Percentiles rank a stretch among this genome's conserved stretches.
These are phyloP conservation scores for Ganoderma boninense DNA, from an alignment of 1,284 basidiomycete genomes.

Conservation along the genomic window DNA sequence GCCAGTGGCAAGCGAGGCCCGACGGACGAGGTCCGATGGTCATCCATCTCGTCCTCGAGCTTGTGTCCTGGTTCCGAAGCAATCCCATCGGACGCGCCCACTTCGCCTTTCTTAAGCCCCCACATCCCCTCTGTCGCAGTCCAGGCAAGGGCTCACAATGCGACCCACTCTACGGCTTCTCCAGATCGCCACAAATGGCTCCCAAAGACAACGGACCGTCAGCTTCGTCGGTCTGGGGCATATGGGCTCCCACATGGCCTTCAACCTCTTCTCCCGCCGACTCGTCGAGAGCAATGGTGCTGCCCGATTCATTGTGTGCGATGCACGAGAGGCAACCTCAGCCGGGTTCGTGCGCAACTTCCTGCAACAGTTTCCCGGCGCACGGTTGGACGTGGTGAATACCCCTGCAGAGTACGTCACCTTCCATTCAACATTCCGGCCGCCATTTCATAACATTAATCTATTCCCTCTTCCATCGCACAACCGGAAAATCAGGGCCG, in stretches of 20 bases:
- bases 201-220: slow-evolving; percentile 58
- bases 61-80: not conserved
- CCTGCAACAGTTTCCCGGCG: slow-evolving; percentile 60
- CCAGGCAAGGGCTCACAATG: slow-evolving; percentile 25
- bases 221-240: slow-evolving; percentile 84
- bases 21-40: not conserved
- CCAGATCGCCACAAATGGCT: slow-evolving; percentile 31
- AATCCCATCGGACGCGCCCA: not conserved
- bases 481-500: slow-evolving; percentile 53
- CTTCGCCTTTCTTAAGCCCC: not conserved
- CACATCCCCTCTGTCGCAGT: not conserved
- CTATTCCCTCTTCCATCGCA: slow-evolving; percentile 21
- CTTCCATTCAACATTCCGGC: not conserved
- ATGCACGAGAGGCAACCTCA: slow-evolving; percentile 71
- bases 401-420: slow-evolving; percentile 74
- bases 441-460: not conserved
- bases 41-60: not conserved
- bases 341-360: slow-evolving; percentile 65
- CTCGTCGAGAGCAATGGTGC: slow-evolving; percentile 53
- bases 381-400: slow-evolving; percentile 61
- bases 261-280: slow-evolving; percentile 80
- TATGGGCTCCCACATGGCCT: slow-evolving; percentile 88
- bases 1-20: not conserved
- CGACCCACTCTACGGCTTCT: slow-evolving; percentile 37
- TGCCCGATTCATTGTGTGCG: slow-evolving; percentile 77